Base-by-base conservation (phyloP, 768 basidiomycete genomes). In the Ramaria sp. region DNA sequence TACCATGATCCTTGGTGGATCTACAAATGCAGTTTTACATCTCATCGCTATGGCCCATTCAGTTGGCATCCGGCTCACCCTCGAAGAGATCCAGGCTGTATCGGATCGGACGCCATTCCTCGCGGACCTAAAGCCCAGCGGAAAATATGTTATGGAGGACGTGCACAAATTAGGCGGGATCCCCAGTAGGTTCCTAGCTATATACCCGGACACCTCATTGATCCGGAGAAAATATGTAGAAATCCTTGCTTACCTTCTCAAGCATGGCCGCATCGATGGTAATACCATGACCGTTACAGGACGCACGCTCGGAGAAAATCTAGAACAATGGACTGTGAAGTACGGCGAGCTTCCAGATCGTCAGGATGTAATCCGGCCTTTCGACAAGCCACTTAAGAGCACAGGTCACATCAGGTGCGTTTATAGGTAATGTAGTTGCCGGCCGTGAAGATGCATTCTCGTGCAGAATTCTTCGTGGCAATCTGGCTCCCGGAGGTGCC, bases 61-160 rank as follows among this genome's bases (percentile, higher is more conserved):
- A 0, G 92, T 95, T 48, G 94, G 93, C 24, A 83, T 99, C 71
- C 78, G 79, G 42, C 77, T 99, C 56, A 79, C 78, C 32, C 73
- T 98, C 49, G 92, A 95, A 62, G 96, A 98, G 67, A 90, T 98
- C 78, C 93, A 96, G 68, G 72, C 67, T 53, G 90, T 98, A 51
- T 95, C 93, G 5, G 94, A 99, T 67, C 81, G 87, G 44, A 82
- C 78, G 1, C 96, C 96, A 9, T 95, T 97, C 78, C 75, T 98
- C 59, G 94, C 95, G 22, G 89, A 99, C 69, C 79, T 99, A 60
- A 96, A 94, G 66, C 96, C 96, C 0, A 92, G 89, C 59, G 96
- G 96, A 36, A 93, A 93, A 70, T 98, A 97, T 74, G 90, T 98
- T 61, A 96, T 98, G 92, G 93, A 94, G 69, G 89, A 98, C 64